Percentiles rank a stretch among this genome's conserved stretches.
These are phyloP conservation scores for Novymonas esmeraldas DNA, from an alignment of 208 protist genomes.

Conservation along the genomic window DNA sequence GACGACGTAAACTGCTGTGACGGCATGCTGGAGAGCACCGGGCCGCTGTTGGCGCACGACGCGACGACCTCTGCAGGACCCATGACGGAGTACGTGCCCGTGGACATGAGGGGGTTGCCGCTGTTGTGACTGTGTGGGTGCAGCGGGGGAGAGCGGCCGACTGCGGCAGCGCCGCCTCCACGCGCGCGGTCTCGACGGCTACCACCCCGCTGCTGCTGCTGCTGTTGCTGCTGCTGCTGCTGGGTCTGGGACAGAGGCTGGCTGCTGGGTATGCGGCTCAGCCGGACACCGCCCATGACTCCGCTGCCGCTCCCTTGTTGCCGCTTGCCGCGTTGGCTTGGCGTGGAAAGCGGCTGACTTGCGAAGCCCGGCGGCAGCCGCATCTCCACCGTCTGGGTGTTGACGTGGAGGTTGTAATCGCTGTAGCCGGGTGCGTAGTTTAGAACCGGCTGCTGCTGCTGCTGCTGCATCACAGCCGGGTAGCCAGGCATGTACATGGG, in stretches of 20 bases:
- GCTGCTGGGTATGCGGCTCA: neutral
- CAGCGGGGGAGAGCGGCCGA: neutral
- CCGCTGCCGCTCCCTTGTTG: neutral
- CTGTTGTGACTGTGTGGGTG: neutral
- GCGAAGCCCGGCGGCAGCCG: slow-evolving; percentile 17
- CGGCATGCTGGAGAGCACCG: slow-evolving; percentile 9
- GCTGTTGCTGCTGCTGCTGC: slow-evolving; percentile 1
- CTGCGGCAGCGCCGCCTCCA: neutral
- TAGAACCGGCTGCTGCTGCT: slow-evolving; percentile 21
- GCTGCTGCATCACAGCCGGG: slow-evolving; percentile 8
- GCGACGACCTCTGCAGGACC: neutral
- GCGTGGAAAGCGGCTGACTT: slow-evolving; percentile 9
- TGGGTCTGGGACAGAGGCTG: neutral
- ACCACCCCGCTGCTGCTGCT: neutral
- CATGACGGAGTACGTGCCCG: neutral
- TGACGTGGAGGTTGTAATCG: slow-evolving; percentile 35
- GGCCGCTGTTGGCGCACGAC: neutral
- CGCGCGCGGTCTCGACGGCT: slow-evolving; percentile 4
- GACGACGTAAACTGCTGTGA: neutral
- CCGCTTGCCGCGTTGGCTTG: neutral
- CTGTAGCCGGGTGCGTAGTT: slow-evolving; percentile 20
- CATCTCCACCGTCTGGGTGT: slow-evolving; percentile 38
- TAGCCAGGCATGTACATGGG: slow-evolving; percentile 7
- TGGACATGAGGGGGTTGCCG: neutral
- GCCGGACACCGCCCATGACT: neutral